Conservation (phyloP, 2,329 filamentous ascomycete genomes). For the Sporothrix variecibatus region DNA sequence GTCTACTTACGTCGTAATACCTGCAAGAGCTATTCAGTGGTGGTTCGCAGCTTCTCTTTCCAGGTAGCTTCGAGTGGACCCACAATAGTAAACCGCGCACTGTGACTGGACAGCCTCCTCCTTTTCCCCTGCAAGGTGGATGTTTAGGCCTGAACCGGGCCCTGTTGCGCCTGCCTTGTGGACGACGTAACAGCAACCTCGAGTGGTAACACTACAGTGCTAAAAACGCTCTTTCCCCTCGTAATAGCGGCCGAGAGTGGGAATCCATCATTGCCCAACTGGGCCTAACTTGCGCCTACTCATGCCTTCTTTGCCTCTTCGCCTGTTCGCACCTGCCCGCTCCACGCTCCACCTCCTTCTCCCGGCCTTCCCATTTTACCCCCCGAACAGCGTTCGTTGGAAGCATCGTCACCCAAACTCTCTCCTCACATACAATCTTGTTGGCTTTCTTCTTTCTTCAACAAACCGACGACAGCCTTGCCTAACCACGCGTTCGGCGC, state of each 20-base stretch:
- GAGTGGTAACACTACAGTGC: neutral
- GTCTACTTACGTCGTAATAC: too few relatives aligned
- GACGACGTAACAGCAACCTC: neutral
- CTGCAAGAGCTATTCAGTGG: neutral
- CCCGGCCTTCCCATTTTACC: neutral
- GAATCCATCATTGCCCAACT: conserved; percentile 15
- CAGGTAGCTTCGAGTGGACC: neutral
- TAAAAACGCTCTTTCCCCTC: neutral
- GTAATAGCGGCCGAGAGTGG: neutral
- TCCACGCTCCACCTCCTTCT: neutral
- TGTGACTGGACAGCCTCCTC: conserved; percentile 14
- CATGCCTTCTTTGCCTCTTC: conserved; percentile 12
- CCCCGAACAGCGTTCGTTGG: neutral
- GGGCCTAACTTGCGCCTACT: conserved; percentile 9
- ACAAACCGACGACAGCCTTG: neutral
- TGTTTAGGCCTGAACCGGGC: neutral
- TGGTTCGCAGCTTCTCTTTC: neutral
- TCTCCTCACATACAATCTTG: neutral
- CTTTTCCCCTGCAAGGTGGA: neutral
- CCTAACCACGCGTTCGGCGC: neutral
- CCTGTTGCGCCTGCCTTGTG: conserved; percentile 12
- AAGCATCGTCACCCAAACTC: neutral
- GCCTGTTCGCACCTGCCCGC: conserved; percentile 13
- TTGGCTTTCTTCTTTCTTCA: neutral
- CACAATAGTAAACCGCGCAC: conserved; percentile 6